Evolutionary conservation across 1,284 basidiomycete genomes (phyloP), one percentile per base, ranked within the genome.

Genomic region (Moesziomyces globuligerus): DNA sequence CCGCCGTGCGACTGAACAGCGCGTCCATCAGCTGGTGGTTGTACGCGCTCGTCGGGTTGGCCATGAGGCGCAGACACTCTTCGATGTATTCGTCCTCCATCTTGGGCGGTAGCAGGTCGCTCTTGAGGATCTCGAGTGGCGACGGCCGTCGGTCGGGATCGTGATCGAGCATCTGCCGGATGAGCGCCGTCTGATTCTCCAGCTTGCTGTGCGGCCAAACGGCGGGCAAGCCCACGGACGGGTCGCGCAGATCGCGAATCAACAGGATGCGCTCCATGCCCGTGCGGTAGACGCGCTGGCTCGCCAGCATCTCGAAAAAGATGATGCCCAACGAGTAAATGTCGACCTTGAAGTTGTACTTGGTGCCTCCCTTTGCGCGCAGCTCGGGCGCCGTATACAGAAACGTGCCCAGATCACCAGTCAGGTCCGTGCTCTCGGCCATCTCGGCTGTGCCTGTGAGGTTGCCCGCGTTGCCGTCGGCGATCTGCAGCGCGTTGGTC

Each of bases 251-350:
- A 46, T 89, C 88, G 65, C 90, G 90, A 7, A 97, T 86, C 17
- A 94, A 91, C 3, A 87, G 87, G 41, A 92, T 90, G 15, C 94
- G 89, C 81, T 98, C 94, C 51, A 92, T 88, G 3, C 88, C 89
- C 0, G 94, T 97, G n/a, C 87, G 86, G 84, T 96, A 95, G 34
- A 75, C 72, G 3, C 75, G 66, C 47, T 79, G 76, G 76, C 85
- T 80, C 44, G 90, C 93, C 80, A 94, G 93, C 93, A 97, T 96
- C 85, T 98, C 94, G 79, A 98, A 98, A 83, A 97, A 95, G 25
- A 97, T 94, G 75, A 98, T 90, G 11, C 81, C 94, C 6, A 96
- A 87, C 78, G 92, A 94, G 81, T 96, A 98, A 86, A 98, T 90
- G 81, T 98, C 94, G 4, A 94, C 94, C 80, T 96, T 93, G 51